A percentile compares a stretch with the other conserved stretches of the same genome.
These are phyloP conservation scores for Anastatica hierochuntica DNA, from an alignment of 345 rosid genomes.

Conservation along the genomic window DNA sequence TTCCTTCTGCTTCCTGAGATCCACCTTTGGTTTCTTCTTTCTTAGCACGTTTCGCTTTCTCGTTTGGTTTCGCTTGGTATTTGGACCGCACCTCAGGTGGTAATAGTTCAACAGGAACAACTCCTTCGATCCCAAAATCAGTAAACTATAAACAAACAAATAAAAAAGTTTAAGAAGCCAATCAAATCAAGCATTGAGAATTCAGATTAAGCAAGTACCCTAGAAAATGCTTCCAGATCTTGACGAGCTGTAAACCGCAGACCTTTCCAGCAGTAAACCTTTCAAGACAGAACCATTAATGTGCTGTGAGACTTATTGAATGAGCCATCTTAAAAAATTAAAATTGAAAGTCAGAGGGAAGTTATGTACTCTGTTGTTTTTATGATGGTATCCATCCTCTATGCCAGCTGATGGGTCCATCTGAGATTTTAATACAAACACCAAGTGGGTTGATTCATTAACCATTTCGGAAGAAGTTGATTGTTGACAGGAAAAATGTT, in stretches of 20 bases:
- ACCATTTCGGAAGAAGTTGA: not conserved
- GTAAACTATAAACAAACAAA: constrained; percentile 55
- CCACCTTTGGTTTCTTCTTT: constrained; percentile 66
- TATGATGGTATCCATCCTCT: constrained; percentile 89
- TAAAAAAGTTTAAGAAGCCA: not conserved
- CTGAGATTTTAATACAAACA: constrained; percentile 30
- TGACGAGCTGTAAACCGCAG: constrained; percentile 86
- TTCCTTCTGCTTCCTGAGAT: constrained; percentile 51
- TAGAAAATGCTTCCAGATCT: constrained; percentile 94
- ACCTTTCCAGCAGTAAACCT: constrained; percentile 99
- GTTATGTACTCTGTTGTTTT: constrained; percentile 58
- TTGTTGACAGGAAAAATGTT: not conserved
- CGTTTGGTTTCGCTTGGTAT: constrained; percentile 81
- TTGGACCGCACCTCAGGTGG: constrained; percentile 66
- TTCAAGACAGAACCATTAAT: constrained; percentile 12
- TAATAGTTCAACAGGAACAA: constrained; percentile 84
- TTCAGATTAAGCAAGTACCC: constrained; percentile 28
- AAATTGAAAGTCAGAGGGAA: not conserved
- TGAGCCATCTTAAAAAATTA: not conserved
- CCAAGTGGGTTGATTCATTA: constrained; percentile 1
- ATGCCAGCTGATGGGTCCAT: constrained; percentile 94
- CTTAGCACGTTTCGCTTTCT: constrained; percentile 79
- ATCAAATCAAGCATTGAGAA: constrained; percentile 9
- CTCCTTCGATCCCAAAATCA: constrained; percentile 90
- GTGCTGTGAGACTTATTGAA: not conserved